These are phyloP conservation scores for Aspergillus fijiensis DNA, from an alignment of 2,329 filamentous ascomycete genomes.

Conservation along the genomic window DNA sequence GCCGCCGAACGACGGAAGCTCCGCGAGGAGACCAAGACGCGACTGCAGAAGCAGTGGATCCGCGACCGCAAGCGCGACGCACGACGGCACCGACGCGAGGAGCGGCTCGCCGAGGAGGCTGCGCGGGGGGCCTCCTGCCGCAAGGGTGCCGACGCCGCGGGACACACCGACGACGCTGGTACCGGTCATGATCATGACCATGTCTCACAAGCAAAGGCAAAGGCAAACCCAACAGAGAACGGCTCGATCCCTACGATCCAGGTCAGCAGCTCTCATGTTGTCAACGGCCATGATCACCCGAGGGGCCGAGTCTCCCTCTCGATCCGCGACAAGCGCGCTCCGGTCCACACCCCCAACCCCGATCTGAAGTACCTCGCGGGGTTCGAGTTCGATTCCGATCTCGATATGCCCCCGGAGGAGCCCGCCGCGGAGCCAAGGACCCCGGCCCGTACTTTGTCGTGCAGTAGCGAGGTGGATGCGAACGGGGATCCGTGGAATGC, in stretches of 20 bases:
- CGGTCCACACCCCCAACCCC: conserved; percentile 24
- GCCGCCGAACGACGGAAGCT: conserved; percentile 36
- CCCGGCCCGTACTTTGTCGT: conserved; percentile 7
- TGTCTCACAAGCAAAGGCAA: conserved; percentile 25
- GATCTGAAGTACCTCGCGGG: conserved; percentile 40
- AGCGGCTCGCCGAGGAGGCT: conserved; percentile 25
- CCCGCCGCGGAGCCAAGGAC: conserved; percentile 14
- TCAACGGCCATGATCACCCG: conserved; percentile 10
- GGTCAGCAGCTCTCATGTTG: conserved; percentile 24
- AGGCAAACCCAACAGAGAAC: conserved; percentile 11
- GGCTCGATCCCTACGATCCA: conserved; percentile 30
- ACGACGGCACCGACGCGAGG: conserved; percentile 31
- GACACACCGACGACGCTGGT: conserved; percentile 23
- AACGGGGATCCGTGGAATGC: conserved; percentile 57
- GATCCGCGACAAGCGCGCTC: conserved; percentile 8
- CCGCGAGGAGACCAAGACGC: conserved; percentile 40
- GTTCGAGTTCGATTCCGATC: conserved; percentile 45
- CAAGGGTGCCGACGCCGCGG: conserved; percentile 3
- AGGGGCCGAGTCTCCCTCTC: conserved; percentile 2
- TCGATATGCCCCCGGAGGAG: conserved; percentile 41
- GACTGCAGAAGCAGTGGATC: conserved; percentile 43
- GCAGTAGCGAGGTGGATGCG: conserved; percentile 18
- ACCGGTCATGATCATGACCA: conserved; percentile 22
- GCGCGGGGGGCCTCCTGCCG: conserved; percentile 6
- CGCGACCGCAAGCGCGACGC: conserved; percentile 39